A percentile compares a stretch with the other conserved stretches of the same genome.
phyloP scores from a whole-genome alignment of 345 rosid species.

The Clarkia xantiana region DNA sequence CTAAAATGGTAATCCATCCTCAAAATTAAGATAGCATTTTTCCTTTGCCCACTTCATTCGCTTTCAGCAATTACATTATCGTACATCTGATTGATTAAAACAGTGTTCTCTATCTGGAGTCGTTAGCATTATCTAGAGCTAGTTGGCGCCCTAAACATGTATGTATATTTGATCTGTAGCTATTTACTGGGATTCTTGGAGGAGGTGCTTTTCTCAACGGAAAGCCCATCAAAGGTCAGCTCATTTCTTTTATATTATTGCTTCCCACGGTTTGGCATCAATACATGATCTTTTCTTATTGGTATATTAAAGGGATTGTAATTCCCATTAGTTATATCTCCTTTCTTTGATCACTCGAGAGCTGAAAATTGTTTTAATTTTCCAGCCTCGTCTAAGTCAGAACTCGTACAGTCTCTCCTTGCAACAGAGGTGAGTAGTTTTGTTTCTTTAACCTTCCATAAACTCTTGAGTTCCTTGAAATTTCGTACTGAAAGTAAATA shows the following conservation, averaged over 20 bases:
- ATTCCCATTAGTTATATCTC: too few relatives aligned
- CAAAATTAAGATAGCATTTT: too few relatives aligned
- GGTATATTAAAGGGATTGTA: too few relatives aligned
- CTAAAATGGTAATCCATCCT: too few relatives aligned
- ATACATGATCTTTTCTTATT: not conserved
- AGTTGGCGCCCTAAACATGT: too few relatives aligned
- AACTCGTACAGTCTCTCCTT: conserved; percentile 75
- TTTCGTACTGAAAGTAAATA: too few relatives aligned
- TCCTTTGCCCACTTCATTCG: too few relatives aligned
- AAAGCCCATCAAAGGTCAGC: conserved; percentile 59
- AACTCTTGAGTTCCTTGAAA: too few relatives aligned
- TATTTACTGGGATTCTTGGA: conserved; percentile 58
- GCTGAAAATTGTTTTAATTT: conserved; percentile 10
- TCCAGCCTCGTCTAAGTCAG: conserved; percentile 63
- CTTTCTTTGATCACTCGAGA: not conserved
- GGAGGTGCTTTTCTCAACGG: conserved; percentile 82
- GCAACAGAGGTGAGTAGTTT: conserved; percentile 52
- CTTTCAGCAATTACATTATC: too few relatives aligned
- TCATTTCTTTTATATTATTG: conserved; percentile 1
- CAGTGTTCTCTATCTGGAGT: too few relatives aligned
- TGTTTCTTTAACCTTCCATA: not conserved
- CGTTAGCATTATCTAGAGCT: too few relatives aligned
- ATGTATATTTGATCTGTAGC: conserved; percentile 23
- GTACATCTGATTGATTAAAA: too few relatives aligned
- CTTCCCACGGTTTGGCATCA: not conserved